phyloP scores from a whole-genome alignment of 2,329 filamentous ascomycete genomes.

The Elsinoe ampelina region DNA sequence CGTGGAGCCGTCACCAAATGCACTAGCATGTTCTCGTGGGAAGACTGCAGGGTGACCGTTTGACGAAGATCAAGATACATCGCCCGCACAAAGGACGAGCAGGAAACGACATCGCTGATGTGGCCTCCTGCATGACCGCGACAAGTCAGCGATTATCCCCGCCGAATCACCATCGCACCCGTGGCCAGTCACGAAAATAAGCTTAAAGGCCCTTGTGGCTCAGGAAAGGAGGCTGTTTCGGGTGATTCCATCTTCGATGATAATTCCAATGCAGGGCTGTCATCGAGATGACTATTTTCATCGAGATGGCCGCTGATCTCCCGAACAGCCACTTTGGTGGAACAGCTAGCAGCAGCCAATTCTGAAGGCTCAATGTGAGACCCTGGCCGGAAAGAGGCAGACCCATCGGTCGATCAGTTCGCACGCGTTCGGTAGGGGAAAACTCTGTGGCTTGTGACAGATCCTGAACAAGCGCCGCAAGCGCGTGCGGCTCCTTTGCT shows the following conservation, averaged over 20 bases:
- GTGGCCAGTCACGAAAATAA: neutral
- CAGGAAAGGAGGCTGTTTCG: neutral
- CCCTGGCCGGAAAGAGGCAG: neutral
- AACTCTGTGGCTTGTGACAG: neutral
- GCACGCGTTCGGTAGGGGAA: neutral
- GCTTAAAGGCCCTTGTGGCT: neutral
- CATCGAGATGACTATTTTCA: constrained; percentile 6
- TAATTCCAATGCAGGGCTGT: constrained; percentile 1
- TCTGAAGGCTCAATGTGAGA: neutral
- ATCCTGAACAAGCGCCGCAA: neutral
- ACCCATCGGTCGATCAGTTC: neutral
- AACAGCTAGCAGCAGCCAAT: neutral
- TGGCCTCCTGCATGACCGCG: neutral
- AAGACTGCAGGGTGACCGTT: constrained; percentile 3
- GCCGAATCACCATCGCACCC: neutral
- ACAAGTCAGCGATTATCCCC: neutral
- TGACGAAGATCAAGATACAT: neutral
- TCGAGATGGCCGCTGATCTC: constrained; percentile 10
- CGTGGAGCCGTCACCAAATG: neutral
- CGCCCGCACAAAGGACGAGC: neutral
- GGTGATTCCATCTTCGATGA: constrained; percentile 2
- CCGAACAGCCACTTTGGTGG: neutral
- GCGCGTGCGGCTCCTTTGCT: neutral
- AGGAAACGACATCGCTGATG: constrained; percentile 3
- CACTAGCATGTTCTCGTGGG: neutral